Evolutionary conservation across 176 grass and related monocot genomes (phyloP).

Genomic region (Lolium multiflorum): DNA sequence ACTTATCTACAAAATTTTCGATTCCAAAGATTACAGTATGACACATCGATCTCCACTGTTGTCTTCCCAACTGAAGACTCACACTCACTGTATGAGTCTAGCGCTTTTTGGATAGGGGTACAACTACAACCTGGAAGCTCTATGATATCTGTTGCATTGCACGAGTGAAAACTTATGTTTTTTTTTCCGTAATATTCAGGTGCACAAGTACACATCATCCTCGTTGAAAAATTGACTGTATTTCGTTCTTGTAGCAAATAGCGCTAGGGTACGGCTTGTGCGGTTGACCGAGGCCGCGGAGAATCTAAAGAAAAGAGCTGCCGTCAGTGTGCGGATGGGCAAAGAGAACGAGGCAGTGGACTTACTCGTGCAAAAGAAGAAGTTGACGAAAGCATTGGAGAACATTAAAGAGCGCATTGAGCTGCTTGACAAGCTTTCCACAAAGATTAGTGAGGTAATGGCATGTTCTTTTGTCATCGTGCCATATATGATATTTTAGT

Average conservation of each 20-base stretch:
- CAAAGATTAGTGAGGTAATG: conserved; percentile 84
- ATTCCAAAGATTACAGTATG: background rate
- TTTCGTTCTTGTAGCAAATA: conserved; percentile 65
- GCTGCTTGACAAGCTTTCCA: conserved; percentile 80
- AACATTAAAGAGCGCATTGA: conserved; percentile 79
- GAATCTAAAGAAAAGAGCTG: conserved; percentile 81
- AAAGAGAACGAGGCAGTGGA: conserved; percentile 82
- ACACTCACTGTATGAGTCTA: background rate
- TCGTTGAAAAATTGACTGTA: conserved; percentile 36
- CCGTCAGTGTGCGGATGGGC: conserved; percentile 57
- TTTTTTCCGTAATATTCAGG: too few relatives aligned
- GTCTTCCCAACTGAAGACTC: background rate
- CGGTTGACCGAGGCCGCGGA: conserved; percentile 87
- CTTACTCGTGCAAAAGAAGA: conserved; percentile 91
- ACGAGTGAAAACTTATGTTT: too few relatives aligned
- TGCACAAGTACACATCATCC: background rate
- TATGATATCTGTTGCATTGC: too few relatives aligned
- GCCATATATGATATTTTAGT: background rate
- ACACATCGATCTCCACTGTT: background rate
- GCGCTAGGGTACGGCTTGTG: conserved; percentile 69
- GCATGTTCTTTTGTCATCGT: conserved; percentile 11
- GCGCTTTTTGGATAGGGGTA: too few relatives aligned
- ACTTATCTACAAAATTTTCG: background rate
- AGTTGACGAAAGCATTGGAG: conserved; percentile 81
- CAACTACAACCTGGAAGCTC: too few relatives aligned